Conservation (phyloP, 2,329 filamentous ascomycete species). For the Penicillium sp. region DNA sequence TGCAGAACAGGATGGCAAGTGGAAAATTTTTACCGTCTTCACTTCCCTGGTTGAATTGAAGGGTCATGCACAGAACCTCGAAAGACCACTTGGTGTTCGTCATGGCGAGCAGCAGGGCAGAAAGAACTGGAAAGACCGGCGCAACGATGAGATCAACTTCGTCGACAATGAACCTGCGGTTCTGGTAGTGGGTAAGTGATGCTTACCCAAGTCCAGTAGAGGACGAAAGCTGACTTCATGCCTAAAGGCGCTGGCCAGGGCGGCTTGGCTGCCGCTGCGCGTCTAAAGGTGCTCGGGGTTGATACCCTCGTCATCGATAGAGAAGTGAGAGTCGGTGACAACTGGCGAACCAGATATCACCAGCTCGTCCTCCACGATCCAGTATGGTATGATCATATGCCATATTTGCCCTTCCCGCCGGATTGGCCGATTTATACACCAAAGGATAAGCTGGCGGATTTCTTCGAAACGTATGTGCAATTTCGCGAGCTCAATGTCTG, state of each 20-base stretch:
- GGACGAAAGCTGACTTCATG: neutral
- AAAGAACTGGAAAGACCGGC: constrained; percentile 59
- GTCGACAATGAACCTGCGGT: constrained; percentile 55
- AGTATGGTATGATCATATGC: constrained; percentile 55
- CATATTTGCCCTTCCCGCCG: constrained; percentile 61
- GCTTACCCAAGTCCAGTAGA: neutral
- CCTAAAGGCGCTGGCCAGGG: constrained; percentile 57
- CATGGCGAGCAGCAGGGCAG: constrained; percentile 52
- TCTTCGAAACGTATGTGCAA: constrained; percentile 62
- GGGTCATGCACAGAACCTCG: constrained; percentile 52
- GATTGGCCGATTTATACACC: constrained; percentile 68
- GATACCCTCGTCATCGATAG: constrained; percentile 57
- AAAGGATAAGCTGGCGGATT: constrained; percentile 68
- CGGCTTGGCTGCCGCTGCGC: constrained; percentile 56
- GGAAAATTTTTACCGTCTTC: constrained; percentile 63
- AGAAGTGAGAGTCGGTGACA: constrained; percentile 58
- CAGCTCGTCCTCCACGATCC: constrained; percentile 67
- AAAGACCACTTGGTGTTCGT: constrained; percentile 54
- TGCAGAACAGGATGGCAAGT: constrained; percentile 42
- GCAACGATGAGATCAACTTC: constrained; percentile 49
- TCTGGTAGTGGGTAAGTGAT: constrained; percentile 55
- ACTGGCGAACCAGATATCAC: constrained; percentile 61
- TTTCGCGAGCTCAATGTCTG: constrained; percentile 67
- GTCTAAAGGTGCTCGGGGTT: constrained; percentile 58
- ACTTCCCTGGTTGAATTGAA: constrained; percentile 56